phyloP scores from a whole-genome alignment of 768 basidiomycete genomes.

The Boletales sp. region DNA sequence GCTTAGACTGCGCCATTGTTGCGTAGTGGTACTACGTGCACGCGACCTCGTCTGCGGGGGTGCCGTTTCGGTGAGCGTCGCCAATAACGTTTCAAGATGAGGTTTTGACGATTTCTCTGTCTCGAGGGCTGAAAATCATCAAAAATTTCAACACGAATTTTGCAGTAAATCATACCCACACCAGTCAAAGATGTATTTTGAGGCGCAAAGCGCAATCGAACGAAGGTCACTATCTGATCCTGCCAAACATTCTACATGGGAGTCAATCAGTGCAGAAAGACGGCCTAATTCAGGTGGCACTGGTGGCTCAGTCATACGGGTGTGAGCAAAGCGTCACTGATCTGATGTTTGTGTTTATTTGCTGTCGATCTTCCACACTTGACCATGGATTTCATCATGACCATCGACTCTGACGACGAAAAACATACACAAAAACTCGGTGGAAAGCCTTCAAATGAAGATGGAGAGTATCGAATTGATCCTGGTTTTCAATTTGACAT shows the following conservation, averaged over 20 bases:
- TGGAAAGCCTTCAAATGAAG: slow-evolving; percentile 27
- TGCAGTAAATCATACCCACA: slow-evolving; percentile 42
- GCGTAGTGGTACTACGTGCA: slow-evolving; percentile 36
- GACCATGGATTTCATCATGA: slow-evolving; percentile 70
- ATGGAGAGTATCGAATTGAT: slow-evolving; percentile 64
- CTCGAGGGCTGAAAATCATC: slow-evolving; percentile 48
- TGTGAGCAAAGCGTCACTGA: neutral
- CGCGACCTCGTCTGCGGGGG: slow-evolving; percentile 78
- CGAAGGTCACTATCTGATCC: slow-evolving; percentile 51
- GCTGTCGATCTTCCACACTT: neutral
- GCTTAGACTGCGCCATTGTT: slow-evolving; percentile 40
- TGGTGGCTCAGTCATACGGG: slow-evolving; percentile 17
- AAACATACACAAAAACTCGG: slow-evolving; percentile 31
- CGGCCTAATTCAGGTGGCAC: slow-evolving; percentile 42
- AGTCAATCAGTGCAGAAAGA: slow-evolving; percentile 55
- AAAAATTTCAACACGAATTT: neutral
- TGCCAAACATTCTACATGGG: slow-evolving; percentile 53
- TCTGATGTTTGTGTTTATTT: slow-evolving; percentile 20
- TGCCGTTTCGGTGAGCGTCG: slow-evolving; percentile 60
- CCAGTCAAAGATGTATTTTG: slow-evolving; percentile 73
- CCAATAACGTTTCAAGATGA: slow-evolving; percentile 62
- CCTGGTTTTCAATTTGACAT: slow-evolving; percentile 83
- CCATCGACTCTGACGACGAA: slow-evolving; percentile 79
- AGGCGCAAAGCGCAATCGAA: slow-evolving; percentile 57
- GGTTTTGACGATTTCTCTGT: slow-evolving; percentile 64